Base-by-base conservation (phyloP, 148 eudicot genomes). In the Vaccinium vitisidaea region DNA sequence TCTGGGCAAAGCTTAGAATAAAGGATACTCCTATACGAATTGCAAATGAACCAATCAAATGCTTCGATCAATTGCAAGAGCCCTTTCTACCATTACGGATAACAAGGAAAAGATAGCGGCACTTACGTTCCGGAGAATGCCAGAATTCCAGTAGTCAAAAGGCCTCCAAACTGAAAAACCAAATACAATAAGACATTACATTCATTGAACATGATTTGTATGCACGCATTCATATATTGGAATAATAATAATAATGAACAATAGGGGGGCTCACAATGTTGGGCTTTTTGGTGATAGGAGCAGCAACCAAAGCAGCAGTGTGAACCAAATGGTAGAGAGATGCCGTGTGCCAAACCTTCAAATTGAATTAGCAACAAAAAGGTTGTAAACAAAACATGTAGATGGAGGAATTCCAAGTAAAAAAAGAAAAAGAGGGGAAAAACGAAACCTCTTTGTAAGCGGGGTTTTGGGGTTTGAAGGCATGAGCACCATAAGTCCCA, bases 41-140 rank as follows among this genome's bases (percentile, higher is more conserved):
- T 59, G 21, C 67, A 59, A 59, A 19, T 13, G 58, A 59, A 19
- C 67, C 25, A 59, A 59, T 21, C 19, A 9, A 59, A 18, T 59
- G 67, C 67, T 30, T 21, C 19, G 32, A 71, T 30, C 46, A 71
- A 71, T 30, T 71, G 43, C 75, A 71, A 71, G 23, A 71, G 11
- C 12, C 23, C 75, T 71, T 8, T 21, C 1, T 3, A 69, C 18
- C 58, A 13, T 19, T 21, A 54, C n/a, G 11, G 50, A 50, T 14
- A 58, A 4, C n/a, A 79, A 86, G 23, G 39, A 49, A 63, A 63
- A 18, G n/a, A 86, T 65, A 82, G 13, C 27, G 56, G 77, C 36
- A 93, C 98, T 95, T 93, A 95, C 98, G 98, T 92, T 65, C 98
- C 98, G 32, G 98, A 96, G 89, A 96, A 96, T 16, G 91, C 94